Evolutionary conservation across 176 grass and related monocot genomes (phyloP).

Genomic region (Juncus effusus): DNA sequence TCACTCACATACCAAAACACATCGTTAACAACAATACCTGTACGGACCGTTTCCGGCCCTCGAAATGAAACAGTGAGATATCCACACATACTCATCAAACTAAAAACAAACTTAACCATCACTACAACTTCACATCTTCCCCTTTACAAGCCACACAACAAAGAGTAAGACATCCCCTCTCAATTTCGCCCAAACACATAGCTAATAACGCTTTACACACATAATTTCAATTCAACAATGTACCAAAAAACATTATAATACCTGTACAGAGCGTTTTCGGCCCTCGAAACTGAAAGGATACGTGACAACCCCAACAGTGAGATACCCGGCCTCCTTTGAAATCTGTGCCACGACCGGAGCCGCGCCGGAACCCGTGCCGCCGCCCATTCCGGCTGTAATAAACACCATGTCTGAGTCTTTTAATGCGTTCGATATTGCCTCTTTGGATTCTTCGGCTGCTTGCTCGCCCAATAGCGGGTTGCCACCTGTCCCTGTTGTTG

Average conservation of each 20-base stretch:
- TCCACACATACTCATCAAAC: too few relatives aligned
- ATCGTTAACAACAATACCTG: too few relatives aligned
- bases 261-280: conserved; percentile 94
- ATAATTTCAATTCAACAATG: too few relatives aligned
- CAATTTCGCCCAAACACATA: too few relatives aligned
- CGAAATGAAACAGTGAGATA: too few relatives aligned
- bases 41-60: too few relatives aligned
- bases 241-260: neutral
- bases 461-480: conserved; percentile 86
- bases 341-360: conserved; percentile 98
- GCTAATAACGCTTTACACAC: too few relatives aligned
- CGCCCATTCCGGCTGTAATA: conserved; percentile 96
- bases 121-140: too few relatives aligned
- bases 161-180: too few relatives aligned
- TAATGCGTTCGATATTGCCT: conserved; percentile 65
- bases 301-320: conserved; percentile 92
- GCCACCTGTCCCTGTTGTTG: conserved; percentile 69
- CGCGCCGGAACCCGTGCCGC: conserved; percentile 88
- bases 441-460: conserved; percentile 90
- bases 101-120: too few relatives aligned
- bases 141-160: too few relatives aligned
- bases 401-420: conserved; percentile 88
- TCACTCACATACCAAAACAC: too few relatives aligned
- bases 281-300: conserved; percentile 97
- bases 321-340: conserved; percentile 95